phyloP scores from a whole-genome alignment of 2,329 filamentous ascomycete genomes.

The Monilinia fructicola region DNA sequence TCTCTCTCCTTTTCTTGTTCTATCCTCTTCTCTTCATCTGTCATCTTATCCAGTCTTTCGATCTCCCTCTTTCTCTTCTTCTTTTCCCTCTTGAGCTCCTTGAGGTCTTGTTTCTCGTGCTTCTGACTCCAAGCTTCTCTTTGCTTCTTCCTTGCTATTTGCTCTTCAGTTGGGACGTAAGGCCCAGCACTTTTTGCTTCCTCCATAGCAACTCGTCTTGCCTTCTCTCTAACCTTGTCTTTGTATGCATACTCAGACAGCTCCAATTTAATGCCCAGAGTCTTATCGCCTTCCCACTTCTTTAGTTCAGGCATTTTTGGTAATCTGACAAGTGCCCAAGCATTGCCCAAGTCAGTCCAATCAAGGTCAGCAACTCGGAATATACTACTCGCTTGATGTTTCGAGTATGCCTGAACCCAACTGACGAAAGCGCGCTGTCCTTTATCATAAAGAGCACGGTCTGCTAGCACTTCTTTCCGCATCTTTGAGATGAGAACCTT shows the following conservation, averaged over 20 bases:
- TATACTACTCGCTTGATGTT: slow-evolving; percentile 87
- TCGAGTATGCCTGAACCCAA: slow-evolving; percentile 88
- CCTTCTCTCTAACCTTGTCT: slow-evolving; percentile 69
- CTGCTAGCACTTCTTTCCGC: slow-evolving; percentile 54
- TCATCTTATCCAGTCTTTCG: slow-evolving; percentile 63
- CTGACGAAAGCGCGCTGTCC: slow-evolving; percentile 89
- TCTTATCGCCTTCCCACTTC: slow-evolving; percentile 67
- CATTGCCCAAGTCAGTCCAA: slow-evolving; percentile 77
- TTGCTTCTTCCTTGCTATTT: slow-evolving; percentile 57
- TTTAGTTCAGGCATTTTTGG: slow-evolving; percentile 93
- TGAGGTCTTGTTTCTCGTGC: slow-evolving; percentile 62
- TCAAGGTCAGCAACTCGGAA: slow-evolving; percentile 80
- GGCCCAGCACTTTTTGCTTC: slow-evolving; percentile 48
- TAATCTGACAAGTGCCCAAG: slow-evolving; percentile 82
- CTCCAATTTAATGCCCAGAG: slow-evolving; percentile 62
- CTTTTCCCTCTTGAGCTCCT: slow-evolving; percentile 62
- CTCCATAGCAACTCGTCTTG: slow-evolving; percentile 56
- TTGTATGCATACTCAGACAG: slow-evolving; percentile 69
- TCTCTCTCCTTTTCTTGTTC: slow-evolving; percentile 54
- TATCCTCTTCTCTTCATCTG: slow-evolving; percentile 69
- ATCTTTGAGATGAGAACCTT: slow-evolving; percentile 57
- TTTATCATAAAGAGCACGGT: slow-evolving; percentile 69
- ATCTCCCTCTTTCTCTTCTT: slow-evolving; percentile 63
- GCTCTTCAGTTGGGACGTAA: slow-evolving; percentile 44
- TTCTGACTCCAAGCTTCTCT: slow-evolving; percentile 74